Conservation (phyloP, 306 rosid species). For the Lathyrus aphaca region DNA sequence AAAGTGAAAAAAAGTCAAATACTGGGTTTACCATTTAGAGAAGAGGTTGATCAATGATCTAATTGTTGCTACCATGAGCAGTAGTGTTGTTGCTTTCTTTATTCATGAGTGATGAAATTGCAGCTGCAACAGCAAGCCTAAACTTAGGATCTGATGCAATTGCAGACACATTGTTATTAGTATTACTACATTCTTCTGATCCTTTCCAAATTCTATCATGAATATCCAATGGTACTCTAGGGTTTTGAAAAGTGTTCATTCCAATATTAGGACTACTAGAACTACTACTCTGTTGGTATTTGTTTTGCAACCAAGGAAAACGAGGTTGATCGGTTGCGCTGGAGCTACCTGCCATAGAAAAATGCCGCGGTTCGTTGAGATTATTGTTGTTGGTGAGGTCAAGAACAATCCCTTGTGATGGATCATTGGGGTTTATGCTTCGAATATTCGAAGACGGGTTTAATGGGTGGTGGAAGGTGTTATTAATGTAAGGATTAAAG, state of each 20-base stretch:
- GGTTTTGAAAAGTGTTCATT: constrained; percentile 30
- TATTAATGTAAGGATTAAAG: constrained; percentile 36
- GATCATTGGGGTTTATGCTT: constrained; percentile 56
- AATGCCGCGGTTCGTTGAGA: constrained; percentile 26
- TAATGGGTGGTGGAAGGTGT: constrained; percentile 39
- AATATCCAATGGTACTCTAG: constrained; percentile 21
- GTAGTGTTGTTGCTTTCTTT: constrained; percentile 52
- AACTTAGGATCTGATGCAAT: constrained; percentile 91
- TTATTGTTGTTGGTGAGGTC: constrained; percentile 59
- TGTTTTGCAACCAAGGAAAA: constrained; percentile 58
- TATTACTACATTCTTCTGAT: constrained; percentile 37
- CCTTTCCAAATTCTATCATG: constrained; percentile 40
- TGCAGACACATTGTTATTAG: constrained; percentile 58
- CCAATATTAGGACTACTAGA: constrained; percentile 8
- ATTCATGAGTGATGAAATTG: constrained; percentile 69
- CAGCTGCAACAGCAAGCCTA: constrained; percentile 91
- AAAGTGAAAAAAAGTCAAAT: not conserved
- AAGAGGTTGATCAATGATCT: constrained; percentile 1
- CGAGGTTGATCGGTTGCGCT: constrained; percentile 34
- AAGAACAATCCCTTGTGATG: constrained; percentile 66
- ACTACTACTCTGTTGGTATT: constrained; percentile 1
- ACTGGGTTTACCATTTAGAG: not conserved
- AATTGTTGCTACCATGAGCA: constrained; percentile 11
- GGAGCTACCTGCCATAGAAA: constrained; percentile 37
- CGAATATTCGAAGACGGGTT: constrained; percentile 39